Conservation (phyloP, 2,329 filamentous ascomycete species). For the Calonectria pauciramosa region DNA sequence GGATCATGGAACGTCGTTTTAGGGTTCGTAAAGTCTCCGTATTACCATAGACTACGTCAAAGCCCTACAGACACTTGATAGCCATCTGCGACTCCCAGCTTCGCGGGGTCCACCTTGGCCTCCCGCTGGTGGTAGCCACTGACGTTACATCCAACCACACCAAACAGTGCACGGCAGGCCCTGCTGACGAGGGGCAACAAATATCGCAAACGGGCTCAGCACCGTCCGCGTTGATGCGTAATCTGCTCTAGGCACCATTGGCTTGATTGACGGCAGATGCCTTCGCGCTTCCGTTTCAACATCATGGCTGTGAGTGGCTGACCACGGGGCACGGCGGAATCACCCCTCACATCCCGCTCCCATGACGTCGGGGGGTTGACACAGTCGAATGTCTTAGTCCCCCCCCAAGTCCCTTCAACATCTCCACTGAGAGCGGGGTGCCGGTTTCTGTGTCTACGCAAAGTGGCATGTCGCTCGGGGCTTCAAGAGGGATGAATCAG, state of each 20-base stretch:
- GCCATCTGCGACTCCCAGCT: background rate
- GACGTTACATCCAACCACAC: conserved; percentile 13
- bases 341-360: background rate
- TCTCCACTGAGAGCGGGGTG: conserved; percentile 1
- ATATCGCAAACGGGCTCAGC: conserved; percentile 3
- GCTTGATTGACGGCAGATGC: background rate
- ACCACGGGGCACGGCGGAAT: background rate
- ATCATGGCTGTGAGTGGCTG: background rate
- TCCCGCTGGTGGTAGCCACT: conserved; percentile 8
- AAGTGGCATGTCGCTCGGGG: background rate
- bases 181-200: conserved; percentile 8
- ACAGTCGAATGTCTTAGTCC: conserved; percentile 2
- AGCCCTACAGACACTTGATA: too few relatives aligned
- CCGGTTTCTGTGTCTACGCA: background rate
- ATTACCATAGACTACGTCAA: background rate
- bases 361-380: conserved; percentile 2
- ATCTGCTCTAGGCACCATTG: background rate
- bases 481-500: background rate
- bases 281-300: background rate
- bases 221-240: background rate
- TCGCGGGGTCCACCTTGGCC: background rate
- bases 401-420: background rate
- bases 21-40: too few relatives aligned
- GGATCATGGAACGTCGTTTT: too few relatives aligned
- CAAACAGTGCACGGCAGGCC: background rate